Evolutionary conservation across 352 stramenopile genomes (phyloP).

Genomic region (Peronosclerospora sorghi): DNA sequence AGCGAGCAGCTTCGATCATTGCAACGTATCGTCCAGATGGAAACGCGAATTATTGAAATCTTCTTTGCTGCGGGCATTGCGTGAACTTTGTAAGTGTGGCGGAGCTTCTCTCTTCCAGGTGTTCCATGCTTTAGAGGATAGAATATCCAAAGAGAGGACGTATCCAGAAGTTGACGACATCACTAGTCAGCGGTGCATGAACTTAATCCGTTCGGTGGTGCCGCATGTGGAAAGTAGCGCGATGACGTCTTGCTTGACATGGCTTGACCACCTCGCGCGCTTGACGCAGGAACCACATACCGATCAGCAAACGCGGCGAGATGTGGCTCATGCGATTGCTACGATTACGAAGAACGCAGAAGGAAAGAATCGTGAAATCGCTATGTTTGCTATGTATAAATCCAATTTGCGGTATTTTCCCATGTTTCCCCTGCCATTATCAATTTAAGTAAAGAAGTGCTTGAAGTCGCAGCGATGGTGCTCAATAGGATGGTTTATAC

Average conservation of each 20-base stretch:
- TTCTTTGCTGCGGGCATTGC: slow-evolving; percentile 34
- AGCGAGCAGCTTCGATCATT: slow-evolving; percentile 39
- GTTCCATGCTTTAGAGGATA: slow-evolving; percentile 24
- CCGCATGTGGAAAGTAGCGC: slow-evolving; percentile 19
- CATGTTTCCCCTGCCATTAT: background rate
- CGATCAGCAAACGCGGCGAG: slow-evolving; percentile 14
- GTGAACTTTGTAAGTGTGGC: slow-evolving; percentile 25
- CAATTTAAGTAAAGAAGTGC: slow-evolving; percentile 3
- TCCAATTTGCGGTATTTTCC: slow-evolving; percentile 27
- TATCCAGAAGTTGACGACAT: slow-evolving; percentile 12
- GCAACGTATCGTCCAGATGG: slow-evolving; percentile 42
- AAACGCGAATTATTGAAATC: slow-evolving; percentile 37
- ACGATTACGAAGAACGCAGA: slow-evolving; percentile 31
- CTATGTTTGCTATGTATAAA: slow-evolving; percentile 43
- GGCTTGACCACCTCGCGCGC: slow-evolving; percentile 25
- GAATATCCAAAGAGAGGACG: slow-evolving; percentile 28
- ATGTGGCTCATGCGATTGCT: slow-evolving; percentile 33
- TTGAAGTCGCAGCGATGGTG: slow-evolving; percentile 43
- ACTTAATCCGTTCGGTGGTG: slow-evolving; percentile 33
- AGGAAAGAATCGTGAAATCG: slow-evolving; percentile 16
- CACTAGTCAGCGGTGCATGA: slow-evolving; percentile 35
- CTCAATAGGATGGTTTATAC: slow-evolving; percentile 34
- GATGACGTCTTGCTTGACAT: slow-evolving; percentile 27
- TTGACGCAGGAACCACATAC: slow-evolving; percentile 20
- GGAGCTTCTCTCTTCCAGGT: slow-evolving; percentile 24